Evolutionary conservation across 768 basidiomycete species (phyloP).

Genomic region (Tulasnella sp.): DNA sequence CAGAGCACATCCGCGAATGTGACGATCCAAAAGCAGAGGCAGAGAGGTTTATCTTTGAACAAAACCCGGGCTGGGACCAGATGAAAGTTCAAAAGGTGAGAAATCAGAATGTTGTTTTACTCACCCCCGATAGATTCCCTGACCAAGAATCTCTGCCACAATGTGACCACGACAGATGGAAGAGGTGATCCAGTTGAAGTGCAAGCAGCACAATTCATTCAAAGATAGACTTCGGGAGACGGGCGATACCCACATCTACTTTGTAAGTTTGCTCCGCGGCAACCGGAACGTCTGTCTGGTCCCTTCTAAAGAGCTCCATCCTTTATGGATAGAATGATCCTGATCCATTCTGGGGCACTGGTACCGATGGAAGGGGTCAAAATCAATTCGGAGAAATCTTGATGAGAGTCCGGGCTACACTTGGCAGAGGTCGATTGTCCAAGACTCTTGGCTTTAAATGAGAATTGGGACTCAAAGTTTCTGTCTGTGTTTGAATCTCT

Average conservation of each 20-base stretch:
- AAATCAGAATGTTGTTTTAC: background rate
- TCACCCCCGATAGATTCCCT: background rate
- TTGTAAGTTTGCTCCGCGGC: background rate
- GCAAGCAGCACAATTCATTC: background rate
- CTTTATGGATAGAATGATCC: background rate
- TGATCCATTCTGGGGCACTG: conserved; percentile 9
- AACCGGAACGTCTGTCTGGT: background rate
- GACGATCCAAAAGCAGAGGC: background rate
- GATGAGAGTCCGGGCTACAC: background rate
- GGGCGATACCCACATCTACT: background rate
- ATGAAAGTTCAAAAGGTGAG: conserved; percentile 2
- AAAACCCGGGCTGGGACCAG: background rate
- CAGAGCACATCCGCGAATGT: conserved; percentile 3
- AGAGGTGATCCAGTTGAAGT: background rate
- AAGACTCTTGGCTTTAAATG: background rate
- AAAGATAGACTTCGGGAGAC: background rate
- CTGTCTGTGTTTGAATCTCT: background rate
- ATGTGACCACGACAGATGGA: background rate
- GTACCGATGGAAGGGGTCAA: background rate
- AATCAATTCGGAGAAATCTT: background rate
- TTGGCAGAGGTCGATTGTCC: background rate
- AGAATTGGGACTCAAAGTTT: background rate
- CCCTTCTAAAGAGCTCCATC: background rate
- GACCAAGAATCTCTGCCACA: background rate
- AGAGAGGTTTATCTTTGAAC: background rate